phyloP scores from a whole-genome alignment of 2,329 filamentous ascomycete species.

The Colletotrichum sp. region DNA sequence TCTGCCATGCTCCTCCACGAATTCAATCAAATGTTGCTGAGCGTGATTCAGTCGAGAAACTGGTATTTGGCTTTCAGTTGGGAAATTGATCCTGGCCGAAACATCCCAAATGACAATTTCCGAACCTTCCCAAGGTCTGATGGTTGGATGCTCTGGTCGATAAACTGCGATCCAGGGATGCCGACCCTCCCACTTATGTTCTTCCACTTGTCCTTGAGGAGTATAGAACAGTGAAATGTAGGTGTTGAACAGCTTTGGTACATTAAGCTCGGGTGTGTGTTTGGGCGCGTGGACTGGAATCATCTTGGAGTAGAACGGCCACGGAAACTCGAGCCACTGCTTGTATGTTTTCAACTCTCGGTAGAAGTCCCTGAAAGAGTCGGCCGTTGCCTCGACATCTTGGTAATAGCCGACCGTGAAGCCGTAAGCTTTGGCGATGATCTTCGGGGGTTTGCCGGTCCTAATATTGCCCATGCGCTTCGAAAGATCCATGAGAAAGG shows the following conservation, averaged over 20 bases:
- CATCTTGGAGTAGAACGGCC: slow-evolving; percentile 24
- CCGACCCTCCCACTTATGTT: slow-evolving; percentile 28
- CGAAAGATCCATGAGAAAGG: background rate
- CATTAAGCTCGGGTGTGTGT: background rate
- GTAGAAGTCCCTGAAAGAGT: slow-evolving; percentile 32
- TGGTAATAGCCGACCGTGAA: slow-evolving; percentile 48
- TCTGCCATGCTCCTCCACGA: slow-evolving; percentile 34
- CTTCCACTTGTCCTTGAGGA: slow-evolving; percentile 13
- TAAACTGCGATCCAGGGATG: slow-evolving; percentile 59
- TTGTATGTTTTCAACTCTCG: slow-evolving; percentile 33
- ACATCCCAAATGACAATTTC: slow-evolving; percentile 64
- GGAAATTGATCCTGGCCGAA: slow-evolving; percentile 30
- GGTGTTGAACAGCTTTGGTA: slow-evolving; percentile 31
- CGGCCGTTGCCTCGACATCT: slow-evolving; percentile 37
- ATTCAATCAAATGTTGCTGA: slow-evolving; percentile 49
- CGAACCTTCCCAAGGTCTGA: slow-evolving; percentile 31
- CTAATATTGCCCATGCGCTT: background rate
- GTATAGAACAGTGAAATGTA: slow-evolving; percentile 57
- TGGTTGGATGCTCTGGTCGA: slow-evolving; percentile 46
- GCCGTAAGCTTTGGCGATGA: slow-evolving; percentile 36
- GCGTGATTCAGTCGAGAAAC: slow-evolving; percentile 46
- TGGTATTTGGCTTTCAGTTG: slow-evolving; percentile 18
- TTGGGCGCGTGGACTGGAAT: background rate
- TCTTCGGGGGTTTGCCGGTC: slow-evolving; percentile 28
- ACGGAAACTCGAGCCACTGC: slow-evolving; percentile 38